phyloP scores from a whole-genome alignment of 2,329 filamentous ascomycete genomes.

The Myotisia sp. region DNA sequence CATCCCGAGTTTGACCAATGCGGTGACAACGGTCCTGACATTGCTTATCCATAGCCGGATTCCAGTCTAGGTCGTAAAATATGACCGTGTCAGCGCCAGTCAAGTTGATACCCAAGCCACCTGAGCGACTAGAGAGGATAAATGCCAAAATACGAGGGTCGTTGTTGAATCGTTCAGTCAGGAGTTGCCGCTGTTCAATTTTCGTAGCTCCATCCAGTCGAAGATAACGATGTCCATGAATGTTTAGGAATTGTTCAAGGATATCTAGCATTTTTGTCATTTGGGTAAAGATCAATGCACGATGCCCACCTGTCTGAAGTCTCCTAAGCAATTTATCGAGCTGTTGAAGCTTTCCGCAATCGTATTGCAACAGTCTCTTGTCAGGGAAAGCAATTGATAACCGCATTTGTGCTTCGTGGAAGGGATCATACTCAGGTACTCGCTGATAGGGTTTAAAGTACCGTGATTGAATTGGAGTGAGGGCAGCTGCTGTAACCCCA shows the following conservation, averaged over 20 bases:
- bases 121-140: slow-evolving; percentile 87
- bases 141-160: slow-evolving; percentile 87
- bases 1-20: slow-evolving; percentile 92
- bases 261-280: slow-evolving; percentile 99
- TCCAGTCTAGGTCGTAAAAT: slow-evolving; percentile 99
- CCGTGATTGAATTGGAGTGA: slow-evolving; percentile 48
- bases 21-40: slow-evolving; percentile 95
- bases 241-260: slow-evolving; percentile 92
- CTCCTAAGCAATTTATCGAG: slow-evolving; percentile 74
- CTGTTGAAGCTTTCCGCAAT: slow-evolving; percentile 89
- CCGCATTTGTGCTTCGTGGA: slow-evolving; percentile 85
- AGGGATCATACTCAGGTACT: slow-evolving; percentile 55
- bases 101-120: slow-evolving; percentile 88
- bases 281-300: slow-evolving; percentile 94
- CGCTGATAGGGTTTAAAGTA: slow-evolving; percentile 33
- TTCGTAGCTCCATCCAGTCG: slow-evolving; percentile 93
- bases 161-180: slow-evolving; percentile 93
- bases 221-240: slow-evolving; percentile 92
- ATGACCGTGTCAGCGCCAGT: slow-evolving; percentile 96
- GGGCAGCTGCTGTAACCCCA: slow-evolving; percentile 54
- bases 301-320: slow-evolving; percentile 77
- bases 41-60: slow-evolving; percentile 98
- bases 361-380: slow-evolving; percentile 88
- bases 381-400: slow-evolving; percentile 94
- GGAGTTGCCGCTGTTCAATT: slow-evolving; percentile 84